These are phyloP conservation scores for Pisolithus microcarpus DNA, from an alignment of 768 basidiomycete species.

Conservation along the genomic window DNA sequence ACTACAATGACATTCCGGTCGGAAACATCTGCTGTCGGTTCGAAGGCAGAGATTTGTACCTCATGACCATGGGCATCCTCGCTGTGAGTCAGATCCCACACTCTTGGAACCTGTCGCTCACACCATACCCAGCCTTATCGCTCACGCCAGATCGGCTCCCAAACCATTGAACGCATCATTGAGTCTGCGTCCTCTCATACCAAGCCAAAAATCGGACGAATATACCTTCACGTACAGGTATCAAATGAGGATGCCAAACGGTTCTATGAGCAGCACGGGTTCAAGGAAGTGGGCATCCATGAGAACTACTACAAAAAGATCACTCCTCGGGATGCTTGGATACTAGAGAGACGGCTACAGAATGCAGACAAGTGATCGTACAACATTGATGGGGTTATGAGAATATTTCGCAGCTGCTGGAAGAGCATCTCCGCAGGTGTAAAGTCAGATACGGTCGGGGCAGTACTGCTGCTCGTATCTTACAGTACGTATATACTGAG, in stretches of 20 bases:
- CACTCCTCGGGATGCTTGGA: constrained; percentile 76
- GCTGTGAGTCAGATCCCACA: constrained; percentile 48
- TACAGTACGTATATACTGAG: constrained; percentile 17
- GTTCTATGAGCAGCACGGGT: constrained; percentile 83
- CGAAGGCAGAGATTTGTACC: constrained; percentile 60
- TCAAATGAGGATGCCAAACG: constrained; percentile 69
- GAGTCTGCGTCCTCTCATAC: constrained; percentile 50
- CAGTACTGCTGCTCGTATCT: constrained; percentile 21
- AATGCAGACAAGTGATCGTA: constrained; percentile 20
- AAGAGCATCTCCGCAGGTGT: constrained; percentile 8
- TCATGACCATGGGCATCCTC: constrained; percentile 90
- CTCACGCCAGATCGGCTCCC: constrained; percentile 66
- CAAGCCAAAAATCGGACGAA: constrained; percentile 57
- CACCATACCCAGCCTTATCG: constrained; percentile 65
- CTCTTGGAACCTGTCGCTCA: constrained; percentile 14
- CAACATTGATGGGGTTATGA: constrained; percentile 15
- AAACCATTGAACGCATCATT: constrained; percentile 62
- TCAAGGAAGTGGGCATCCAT: constrained; percentile 57
- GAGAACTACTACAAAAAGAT: constrained; percentile 89
- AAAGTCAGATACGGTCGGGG: constrained; percentile 4
- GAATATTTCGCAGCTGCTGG: constrained; percentile 13
- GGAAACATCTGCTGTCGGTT: constrained; percentile 83
- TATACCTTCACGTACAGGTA: constrained; percentile 85
- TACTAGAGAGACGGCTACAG: constrained; percentile 59
- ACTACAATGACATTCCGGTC: constrained; percentile 89